Conservation (phyloP, 2,329 filamentous ascomycete species). For the Colletotrichum viniferum region DNA sequence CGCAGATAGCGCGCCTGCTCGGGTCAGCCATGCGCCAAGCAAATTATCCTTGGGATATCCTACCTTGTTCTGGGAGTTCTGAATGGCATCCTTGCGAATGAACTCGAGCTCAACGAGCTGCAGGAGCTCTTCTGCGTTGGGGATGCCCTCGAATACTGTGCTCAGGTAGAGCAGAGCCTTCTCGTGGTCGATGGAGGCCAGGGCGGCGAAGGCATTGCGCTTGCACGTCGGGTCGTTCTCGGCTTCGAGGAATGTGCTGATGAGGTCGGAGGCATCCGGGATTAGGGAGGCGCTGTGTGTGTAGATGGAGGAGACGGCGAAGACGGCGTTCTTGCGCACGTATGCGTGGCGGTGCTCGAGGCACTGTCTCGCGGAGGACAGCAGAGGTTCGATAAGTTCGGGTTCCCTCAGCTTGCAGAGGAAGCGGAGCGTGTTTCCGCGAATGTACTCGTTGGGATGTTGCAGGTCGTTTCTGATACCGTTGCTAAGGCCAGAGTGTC, state of each 20-base stretch:
- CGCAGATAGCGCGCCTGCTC: slow-evolving; percentile 82
- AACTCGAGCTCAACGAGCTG: slow-evolving; percentile 96
- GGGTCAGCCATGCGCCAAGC: background rate
- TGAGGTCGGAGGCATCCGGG: slow-evolving; percentile 91
- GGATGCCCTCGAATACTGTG: slow-evolving; percentile 88
- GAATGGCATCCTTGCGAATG: slow-evolving; percentile 94
- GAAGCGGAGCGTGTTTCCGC: slow-evolving; percentile 97
- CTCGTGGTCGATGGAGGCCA: slow-evolving; percentile 90
- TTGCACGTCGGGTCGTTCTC: slow-evolving; percentile 97
- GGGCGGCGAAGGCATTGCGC: slow-evolving; percentile 93
- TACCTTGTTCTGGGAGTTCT: slow-evolving; percentile 94
- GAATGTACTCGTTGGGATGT: slow-evolving; percentile 97
- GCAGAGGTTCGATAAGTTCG: slow-evolving; percentile 93
- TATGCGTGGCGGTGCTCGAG: slow-evolving; percentile 97
- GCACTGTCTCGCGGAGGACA: slow-evolving; percentile 89
- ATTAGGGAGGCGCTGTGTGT: slow-evolving; percentile 90
- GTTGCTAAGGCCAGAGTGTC: slow-evolving; percentile 65
- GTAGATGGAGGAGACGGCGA: slow-evolving; percentile 91
- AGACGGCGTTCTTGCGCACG: slow-evolving; percentile 97
- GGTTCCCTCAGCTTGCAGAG: slow-evolving; percentile 94
- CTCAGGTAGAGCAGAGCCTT: slow-evolving; percentile 89
- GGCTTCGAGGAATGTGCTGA: slow-evolving; percentile 84
- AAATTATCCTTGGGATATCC: slow-evolving; percentile 22
- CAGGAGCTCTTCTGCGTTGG: slow-evolving; percentile 91
- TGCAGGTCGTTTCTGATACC: slow-evolving; percentile 97